Evolutionary conservation across 129 eudicot species (phyloP).

Genomic region (Calendula officinalis): DNA sequence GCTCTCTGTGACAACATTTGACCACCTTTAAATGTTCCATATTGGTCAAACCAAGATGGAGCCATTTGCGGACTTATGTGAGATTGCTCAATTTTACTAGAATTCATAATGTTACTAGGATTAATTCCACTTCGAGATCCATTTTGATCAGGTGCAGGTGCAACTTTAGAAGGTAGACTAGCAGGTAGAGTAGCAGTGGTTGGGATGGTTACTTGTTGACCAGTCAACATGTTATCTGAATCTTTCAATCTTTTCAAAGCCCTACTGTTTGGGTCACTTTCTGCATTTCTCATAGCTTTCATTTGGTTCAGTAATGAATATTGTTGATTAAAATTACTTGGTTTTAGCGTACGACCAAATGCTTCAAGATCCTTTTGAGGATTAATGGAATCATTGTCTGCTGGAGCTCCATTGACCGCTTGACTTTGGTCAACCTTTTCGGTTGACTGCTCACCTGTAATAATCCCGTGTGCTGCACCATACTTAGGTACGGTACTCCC

Average conservation of each 20-base stretch:
- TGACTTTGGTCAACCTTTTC: conserved; percentile 33
- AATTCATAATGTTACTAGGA: conserved; percentile 17
- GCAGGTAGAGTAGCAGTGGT: conserved; percentile 38
- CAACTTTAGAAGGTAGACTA: conserved; percentile 10
- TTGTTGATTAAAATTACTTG: conserved; percentile 42
- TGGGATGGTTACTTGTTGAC: conserved; percentile 28
- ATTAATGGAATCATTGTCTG: conserved; percentile 36
- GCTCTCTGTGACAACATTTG: conserved; percentile 44
- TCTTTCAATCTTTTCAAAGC: conserved; percentile 50
- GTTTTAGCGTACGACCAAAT: conserved; percentile 67
- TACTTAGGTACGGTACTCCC: conserved; percentile 34
- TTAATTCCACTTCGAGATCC: conserved; percentile 27
- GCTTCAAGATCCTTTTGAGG: conserved; percentile 68
- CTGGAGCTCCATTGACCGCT: conserved; percentile 36
- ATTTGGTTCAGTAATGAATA: conserved; percentile 59
- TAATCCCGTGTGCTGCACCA: conserved; percentile 27
- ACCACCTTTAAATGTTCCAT: conserved; percentile 53
- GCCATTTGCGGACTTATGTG: conserved; percentile 81
- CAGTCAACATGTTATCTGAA: conserved; percentile 29
- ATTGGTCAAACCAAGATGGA: conserved; percentile 77
- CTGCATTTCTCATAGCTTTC: conserved; percentile 44
- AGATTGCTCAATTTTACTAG: conserved; percentile 41
- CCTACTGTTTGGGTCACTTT: conserved; percentile 48
- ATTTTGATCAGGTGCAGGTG: not conserved
- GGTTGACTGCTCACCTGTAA: conserved; percentile 33